Base-by-base conservation (phyloP, 2,329 filamentous ascomycete genomes). In the Aspergillus ustus region DNA sequence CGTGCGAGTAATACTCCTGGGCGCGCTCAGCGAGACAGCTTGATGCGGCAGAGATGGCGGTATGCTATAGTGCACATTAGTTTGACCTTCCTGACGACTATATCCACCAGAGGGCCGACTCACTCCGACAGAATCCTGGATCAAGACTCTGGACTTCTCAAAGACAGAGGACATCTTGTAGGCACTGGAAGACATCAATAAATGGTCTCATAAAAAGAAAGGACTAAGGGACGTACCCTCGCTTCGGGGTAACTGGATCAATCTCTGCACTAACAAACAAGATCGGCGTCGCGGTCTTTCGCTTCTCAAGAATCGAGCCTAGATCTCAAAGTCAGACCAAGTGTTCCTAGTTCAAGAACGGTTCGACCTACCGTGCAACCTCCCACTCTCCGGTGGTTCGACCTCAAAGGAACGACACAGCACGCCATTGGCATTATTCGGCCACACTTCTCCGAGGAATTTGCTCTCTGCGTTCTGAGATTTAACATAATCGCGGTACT, bases 361-460 rank as follows among this genome's bases (percentile, higher is more conserved):
- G 34, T 15, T 13, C 15, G 15, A 40, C 22, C 3, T 46, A 46
- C 44, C 44, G 6, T 46, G 44, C 11, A 60, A 50, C 51, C 46
- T 34, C 20, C 45, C 61, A 7, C 28, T 59, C n/a, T 52, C 45
- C 19, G 61, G 57, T 5, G 61, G 61, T 7, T 57, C 49, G n/a
- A 57, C 57, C 19, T 60, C 25, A 40, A 63, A 52, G 3, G 57
- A 52, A n/a, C 57, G 34, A 29, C 61, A 63, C 3, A 44, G 34
- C 20, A 60, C 57, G n/a, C 19, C 29, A 25, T 57, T 57, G 20
- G 61, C 59, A 43, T 63, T 63, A 20, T 59, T 63, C 22, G 61
- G 55, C 63, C 61, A 66, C 22, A 66, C 63, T 44, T 66, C 61
- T n/a, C 63, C 61, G 40, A 66, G 63, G 57, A 64, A 61, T 15